Evolutionary conservation across 1,139 yeast species (phyloP).

Genomic region (Geotrichum candidum): DNA sequence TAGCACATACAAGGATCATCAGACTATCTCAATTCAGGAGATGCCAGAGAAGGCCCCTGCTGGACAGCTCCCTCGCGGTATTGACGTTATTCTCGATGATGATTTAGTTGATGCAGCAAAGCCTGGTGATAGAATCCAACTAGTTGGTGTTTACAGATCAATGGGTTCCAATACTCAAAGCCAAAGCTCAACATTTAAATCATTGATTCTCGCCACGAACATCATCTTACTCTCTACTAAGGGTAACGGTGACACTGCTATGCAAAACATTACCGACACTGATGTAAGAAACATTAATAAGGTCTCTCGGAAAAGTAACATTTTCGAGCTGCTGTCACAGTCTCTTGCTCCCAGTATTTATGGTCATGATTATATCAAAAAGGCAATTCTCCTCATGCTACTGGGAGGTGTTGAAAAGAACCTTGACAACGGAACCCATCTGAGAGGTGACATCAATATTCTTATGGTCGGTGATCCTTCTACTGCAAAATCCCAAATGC

Average conservation of each 20-base stretch:
- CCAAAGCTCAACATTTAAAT: conserved; percentile 60
- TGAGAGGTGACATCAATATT: conserved; percentile 94
- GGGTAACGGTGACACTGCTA: conserved; percentile 71
- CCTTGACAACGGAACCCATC: conserved; percentile 89
- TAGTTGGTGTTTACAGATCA: conserved; percentile 91
- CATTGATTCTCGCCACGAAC: conserved; percentile 80
- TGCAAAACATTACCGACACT: conserved; percentile 66
- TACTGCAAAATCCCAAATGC: conserved; percentile 93
- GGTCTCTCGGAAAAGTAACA: conserved; percentile 58
- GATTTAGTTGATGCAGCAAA: conserved; percentile 87
- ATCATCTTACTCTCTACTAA: conserved; percentile 84
- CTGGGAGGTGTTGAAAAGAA: conserved; percentile 94
- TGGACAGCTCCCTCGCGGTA: conserved; percentile 91
- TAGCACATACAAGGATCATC: conserved; percentile 90
- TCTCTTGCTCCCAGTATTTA: conserved; percentile 94
- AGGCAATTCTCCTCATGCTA: conserved; percentile 84
- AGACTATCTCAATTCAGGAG: conserved; percentile 88
- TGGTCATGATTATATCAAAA: conserved; percentile 86
- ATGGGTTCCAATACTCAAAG: conserved; percentile 60
- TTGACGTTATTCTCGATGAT: conserved; percentile 87
- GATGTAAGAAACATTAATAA: conserved; percentile 86
- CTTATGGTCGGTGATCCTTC: conserved; percentile 99
- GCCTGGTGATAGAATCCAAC: conserved; percentile 94
- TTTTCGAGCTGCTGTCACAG: conserved; percentile 73
- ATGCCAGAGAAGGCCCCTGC: conserved; percentile 99